Conservation (phyloP, 192 early-diverging fungal genomes). For the Umbelopsis ramanniana region DNA sequence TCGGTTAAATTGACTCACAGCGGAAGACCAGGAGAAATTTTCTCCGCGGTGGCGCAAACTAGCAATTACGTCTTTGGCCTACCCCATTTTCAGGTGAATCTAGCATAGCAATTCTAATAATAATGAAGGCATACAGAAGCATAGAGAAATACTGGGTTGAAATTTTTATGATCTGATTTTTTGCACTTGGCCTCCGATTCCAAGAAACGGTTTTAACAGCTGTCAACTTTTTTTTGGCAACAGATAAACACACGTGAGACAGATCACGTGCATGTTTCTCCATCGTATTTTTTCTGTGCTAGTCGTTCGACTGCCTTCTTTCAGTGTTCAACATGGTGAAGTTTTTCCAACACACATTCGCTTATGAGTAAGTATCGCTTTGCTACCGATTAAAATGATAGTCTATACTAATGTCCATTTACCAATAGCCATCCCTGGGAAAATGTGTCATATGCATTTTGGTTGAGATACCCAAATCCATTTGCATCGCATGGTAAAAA, state of each 20-base stretch:
- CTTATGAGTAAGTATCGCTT: conserved; percentile 64
- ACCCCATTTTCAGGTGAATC: not conserved
- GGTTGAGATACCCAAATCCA: conserved; percentile 97
- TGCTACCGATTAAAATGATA: not conserved
- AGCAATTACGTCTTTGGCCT: not conserved
- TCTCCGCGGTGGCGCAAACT: not conserved
- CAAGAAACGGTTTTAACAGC: no score
- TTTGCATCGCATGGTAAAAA: conserved; percentile 81
- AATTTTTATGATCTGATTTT: no score
- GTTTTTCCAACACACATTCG: conserved; percentile 79
- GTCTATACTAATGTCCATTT: conserved; percentile 9
- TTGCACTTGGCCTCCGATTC: no score
- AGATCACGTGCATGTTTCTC: not conserved
- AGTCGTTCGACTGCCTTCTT: not conserved
- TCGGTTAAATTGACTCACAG: not conserved
- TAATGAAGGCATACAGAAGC: no score
- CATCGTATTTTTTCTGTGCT: not conserved
- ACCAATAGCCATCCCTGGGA: conserved; percentile 64
- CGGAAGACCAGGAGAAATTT: not conserved
- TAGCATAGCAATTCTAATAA: not conserved
- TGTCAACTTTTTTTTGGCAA: no score
- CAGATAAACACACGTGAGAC: not conserved
- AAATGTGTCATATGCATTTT: conserved; percentile 88
- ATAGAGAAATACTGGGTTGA: no score
- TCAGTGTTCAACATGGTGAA: conserved; percentile 68